Base-by-base conservation (phyloP, 257 asterid species). In the Fraxinus pennsylvanica region DNA sequence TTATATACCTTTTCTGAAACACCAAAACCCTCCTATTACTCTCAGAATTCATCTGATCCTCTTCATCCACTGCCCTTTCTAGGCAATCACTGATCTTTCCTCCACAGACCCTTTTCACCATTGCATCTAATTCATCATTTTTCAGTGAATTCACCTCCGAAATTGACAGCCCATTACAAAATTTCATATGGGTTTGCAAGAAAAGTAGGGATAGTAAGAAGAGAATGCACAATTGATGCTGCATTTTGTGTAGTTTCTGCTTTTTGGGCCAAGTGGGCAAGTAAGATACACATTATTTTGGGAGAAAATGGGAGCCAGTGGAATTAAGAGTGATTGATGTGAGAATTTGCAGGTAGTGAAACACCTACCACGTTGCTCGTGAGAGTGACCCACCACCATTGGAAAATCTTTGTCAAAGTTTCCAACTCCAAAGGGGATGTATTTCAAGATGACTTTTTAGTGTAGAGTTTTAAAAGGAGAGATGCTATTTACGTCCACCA, bases 1-100 rank as follows among this genome's bases (percentile, higher is more conserved):
- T 93, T 47, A 91, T 90, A 78, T 84, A 93, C 45, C 85, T 89
- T 76, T 71, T 84, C 79, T 82, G 89, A 93, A 88, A 76, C 77
- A 82, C 14, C 85, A 93, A 80, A 57, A 78, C 80, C 82, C 96
- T 88, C 76, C 89, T 84, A 68, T 82, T 89, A 80, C 84, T 88
- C 85, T 89, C 96, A 8, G 90, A 83, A 76, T 86, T 91, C 94
- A 90, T 82, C 9, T 35, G 82, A 12, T 79, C 89, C 65, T 80
- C 89, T n/a, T 21, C 65, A 54, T 15, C 78, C 43, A 38, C 43
- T 45, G 84, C 86, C 77, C 78, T 32, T 32, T 69, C 68, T 45
- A 38, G 43, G 43, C 90, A 92, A n/a, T 84, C 90, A 3, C 90
- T 82, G 14, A 84, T 75, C 82, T 80, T 88, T 76, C 85, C 88